Evolutionary conservation across 2,329 filamentous ascomycete species (phyloP).

Genomic region (Tolypocladium guangdongense): DNA sequence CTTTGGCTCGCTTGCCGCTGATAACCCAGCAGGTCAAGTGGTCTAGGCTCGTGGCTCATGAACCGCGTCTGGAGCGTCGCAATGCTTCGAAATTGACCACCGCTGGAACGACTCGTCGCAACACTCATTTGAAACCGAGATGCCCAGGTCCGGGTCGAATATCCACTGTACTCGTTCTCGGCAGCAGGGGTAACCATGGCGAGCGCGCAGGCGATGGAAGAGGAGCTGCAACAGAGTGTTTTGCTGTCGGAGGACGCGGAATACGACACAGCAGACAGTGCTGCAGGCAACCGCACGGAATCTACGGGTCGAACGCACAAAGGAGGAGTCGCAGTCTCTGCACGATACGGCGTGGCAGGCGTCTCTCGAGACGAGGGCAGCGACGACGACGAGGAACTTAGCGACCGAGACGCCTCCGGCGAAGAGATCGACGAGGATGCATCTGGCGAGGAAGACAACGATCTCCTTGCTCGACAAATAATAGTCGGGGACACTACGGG

Average conservation of each 20-base stretch:
- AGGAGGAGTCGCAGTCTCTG: not conserved
- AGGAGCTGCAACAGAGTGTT: slow-evolving; percentile 46
- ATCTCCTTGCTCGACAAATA: slow-evolving; percentile 15
- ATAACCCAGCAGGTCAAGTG: slow-evolving; percentile 3
- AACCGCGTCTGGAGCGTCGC: slow-evolving; percentile 2
- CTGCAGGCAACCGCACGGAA: slow-evolving; percentile 14
- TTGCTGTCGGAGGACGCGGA: slow-evolving; percentile 39
- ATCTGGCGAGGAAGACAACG: slow-evolving; percentile 30
- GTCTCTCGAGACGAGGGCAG: slow-evolving; percentile 1
- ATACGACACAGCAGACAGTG: slow-evolving; percentile 24
- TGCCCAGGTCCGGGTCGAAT: slow-evolving; percentile 12
- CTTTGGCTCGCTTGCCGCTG: not conserved
- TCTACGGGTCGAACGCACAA: slow-evolving; percentile 8
- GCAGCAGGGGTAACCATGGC: slow-evolving; percentile 29
- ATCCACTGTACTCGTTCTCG: slow-evolving; percentile 8
- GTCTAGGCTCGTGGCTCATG: slow-evolving; percentile 4
- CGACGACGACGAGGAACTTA: slow-evolving; percentile 23
- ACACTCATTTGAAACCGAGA: slow-evolving; percentile 14
- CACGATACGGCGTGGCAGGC: not conserved
- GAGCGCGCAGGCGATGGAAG: slow-evolving; percentile 43
- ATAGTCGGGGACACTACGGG: slow-evolving; percentile 15
- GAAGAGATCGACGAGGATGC: slow-evolving; percentile 31
- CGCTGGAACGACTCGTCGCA: slow-evolving; percentile 12
- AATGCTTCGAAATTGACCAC: slow-evolving; percentile 13
- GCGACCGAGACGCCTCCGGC: slow-evolving; percentile 29